These are phyloP conservation scores for Metarhizium humberi DNA, from an alignment of 2,329 filamentous ascomycete genomes.

Conservation along the genomic window DNA sequence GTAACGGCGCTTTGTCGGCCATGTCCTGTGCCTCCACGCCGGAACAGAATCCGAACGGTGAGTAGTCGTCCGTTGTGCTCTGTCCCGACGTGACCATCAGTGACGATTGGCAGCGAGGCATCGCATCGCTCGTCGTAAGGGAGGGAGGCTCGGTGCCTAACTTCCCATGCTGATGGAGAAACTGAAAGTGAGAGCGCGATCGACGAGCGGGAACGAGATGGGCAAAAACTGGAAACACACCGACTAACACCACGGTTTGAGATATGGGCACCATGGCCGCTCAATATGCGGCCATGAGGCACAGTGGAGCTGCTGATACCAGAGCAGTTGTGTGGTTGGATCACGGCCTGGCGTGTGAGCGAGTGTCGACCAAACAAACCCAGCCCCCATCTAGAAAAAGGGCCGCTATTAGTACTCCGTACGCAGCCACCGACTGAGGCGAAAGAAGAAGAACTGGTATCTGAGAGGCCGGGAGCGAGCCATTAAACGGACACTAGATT, in stretches of 20 bases:
- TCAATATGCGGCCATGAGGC: constrained; percentile 25
- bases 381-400: neutral
- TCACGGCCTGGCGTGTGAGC: constrained; percentile 6
- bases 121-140: neutral
- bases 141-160: constrained; percentile 8
- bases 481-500: neutral
- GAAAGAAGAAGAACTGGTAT: neutral
- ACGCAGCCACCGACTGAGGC: neutral
- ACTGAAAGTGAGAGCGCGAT: neutral
- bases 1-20: neutral
- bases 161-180: neutral
- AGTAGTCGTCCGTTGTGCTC: neutral
- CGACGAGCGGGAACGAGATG: constrained; percentile 17
- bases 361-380: constrained; percentile 1
- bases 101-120: neutral
- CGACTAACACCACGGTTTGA: constrained; percentile 19
- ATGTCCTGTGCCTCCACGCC: neutral
- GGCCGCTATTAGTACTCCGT: neutral
- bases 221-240: constrained; percentile 21
- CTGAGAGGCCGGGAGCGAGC: neutral
- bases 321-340: constrained; percentile 15
- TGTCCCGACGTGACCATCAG: neutral
- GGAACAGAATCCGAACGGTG: neutral
- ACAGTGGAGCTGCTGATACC: constrained; percentile 22
- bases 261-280: constrained; percentile 17